Base-by-base conservation (phyloP, 208 protist species). In the Lotmaria passim region DNA sequence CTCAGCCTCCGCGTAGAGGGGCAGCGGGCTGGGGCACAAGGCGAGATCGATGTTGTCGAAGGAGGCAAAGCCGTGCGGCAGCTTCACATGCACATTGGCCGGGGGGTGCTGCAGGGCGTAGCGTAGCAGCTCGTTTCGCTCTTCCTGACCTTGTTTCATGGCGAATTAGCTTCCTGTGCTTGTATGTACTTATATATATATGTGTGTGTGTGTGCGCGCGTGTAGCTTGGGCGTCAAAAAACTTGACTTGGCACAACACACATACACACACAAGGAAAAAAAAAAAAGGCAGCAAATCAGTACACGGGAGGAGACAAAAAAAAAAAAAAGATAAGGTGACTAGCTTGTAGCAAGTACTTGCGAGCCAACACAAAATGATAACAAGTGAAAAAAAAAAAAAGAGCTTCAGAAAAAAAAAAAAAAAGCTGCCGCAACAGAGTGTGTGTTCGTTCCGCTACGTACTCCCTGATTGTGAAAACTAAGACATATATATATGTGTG, bases 71-170 rank as follows among this genome's bases (percentile, higher is more conserved):
- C 69, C 70, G 7, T 41, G 34, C 15, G 83, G 83, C 26, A 89
- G 64, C 50, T 59, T 36, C 26, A 93, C 61, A 4, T 24, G 69
- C 10, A 93, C 81, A 48, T 87, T 81, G 12, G 69, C 36, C 15
- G 87, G 86, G 1, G 81, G 83, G 52, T 90, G 82, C 33, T 55
- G 63, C 51, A 93, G 75, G 7, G 51, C 74, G 59, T 93, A 89
- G 19, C 73, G 66, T n/a, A 93, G 75, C 28, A 93, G 65, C 46
- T 31, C 74, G 39, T 93, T 71, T 15, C 81, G 77, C 67, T 90
- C 82, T 17, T 7, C 26, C 53, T 80, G 73, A 5, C 74, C 43
- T 43, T 76, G 68, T 34, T 80, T 51, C 64, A 82, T 76, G 12
- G 17, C 14, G 38, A 34, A 28, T 14, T 11, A 19, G 6, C 2